Evolutionary conservation across 805 yeast species (phyloP).

Genomic region (Hanseniaspora vineae): DNA sequence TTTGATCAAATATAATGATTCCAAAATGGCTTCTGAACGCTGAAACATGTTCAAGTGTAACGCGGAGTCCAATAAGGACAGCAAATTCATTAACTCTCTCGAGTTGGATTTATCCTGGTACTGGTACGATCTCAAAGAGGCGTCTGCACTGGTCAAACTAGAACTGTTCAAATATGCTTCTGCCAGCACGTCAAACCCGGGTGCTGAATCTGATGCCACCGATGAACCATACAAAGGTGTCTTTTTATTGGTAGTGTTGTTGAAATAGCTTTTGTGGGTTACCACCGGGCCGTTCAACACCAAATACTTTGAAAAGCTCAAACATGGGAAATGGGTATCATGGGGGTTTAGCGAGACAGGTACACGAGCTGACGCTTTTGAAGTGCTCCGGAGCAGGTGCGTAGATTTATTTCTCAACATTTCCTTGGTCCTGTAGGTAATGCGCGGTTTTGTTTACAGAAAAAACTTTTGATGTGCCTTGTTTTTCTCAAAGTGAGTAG

Average conservation of each 20-base stretch:
- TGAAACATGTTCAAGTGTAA: slow-evolving; percentile 49
- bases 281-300: neutral
- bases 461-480: too few relatives aligned
- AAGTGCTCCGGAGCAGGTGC: too few relatives aligned
- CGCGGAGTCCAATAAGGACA: slow-evolving; percentile 72
- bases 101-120: slow-evolving; percentile 12
- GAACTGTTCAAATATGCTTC: neutral
- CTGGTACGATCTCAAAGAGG: neutral
- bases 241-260: neutral
- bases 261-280: neutral
- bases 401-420: too few relatives aligned
- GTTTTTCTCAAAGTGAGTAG: too few relatives aligned
- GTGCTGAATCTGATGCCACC: neutral
- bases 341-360: too few relatives aligned
- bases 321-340: too few relatives aligned
- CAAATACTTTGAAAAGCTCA: neutral
- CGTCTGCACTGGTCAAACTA: neutral
- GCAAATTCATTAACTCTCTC: slow-evolving; percentile 50
- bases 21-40: slow-evolving; percentile 57
- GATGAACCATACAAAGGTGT: neutral
- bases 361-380: too few relatives aligned
- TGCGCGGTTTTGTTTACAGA: too few relatives aligned
- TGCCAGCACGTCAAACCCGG: neutral
- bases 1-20: slow-evolving; percentile 42
- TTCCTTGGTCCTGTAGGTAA: too few relatives aligned